These are phyloP conservation scores for Phylloporus sp. DNA, from an alignment of 768 basidiomycete genomes.

Conservation along the genomic window DNA sequence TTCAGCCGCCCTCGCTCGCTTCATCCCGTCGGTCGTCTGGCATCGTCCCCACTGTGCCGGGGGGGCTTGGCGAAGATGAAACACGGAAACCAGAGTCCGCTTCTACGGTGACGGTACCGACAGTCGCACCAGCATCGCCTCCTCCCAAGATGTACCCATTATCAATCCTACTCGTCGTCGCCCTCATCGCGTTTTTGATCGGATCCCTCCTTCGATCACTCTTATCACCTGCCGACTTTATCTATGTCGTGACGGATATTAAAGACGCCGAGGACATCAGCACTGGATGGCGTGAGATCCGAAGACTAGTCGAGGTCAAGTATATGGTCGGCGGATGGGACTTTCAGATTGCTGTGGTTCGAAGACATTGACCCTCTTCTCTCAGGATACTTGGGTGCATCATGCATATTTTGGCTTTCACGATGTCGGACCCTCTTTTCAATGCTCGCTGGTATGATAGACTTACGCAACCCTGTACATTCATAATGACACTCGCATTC, in stretches of 20 bases:
- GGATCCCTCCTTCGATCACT: constrained; percentile 88
- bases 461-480: neutral
- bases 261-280: constrained; percentile 49
- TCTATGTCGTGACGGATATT: constrained; percentile 66
- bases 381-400: neutral
- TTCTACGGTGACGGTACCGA: neutral
- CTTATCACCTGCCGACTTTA: constrained; percentile 87
- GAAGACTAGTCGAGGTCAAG: constrained; percentile 76
- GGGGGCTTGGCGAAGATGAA: constrained; percentile 28
- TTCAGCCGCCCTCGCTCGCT: constrained; percentile 17
- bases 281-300: constrained; percentile 80
- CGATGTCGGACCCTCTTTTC: neutral
- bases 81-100: neutral
- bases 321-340: constrained; percentile 84
- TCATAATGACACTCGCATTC: neutral
- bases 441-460: neutral
- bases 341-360: constrained; percentile 80
- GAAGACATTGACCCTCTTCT: constrained; percentile 47
- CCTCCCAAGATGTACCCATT: constrained; percentile 34
- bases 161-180: constrained; percentile 67
- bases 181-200: constrained; percentile 84
- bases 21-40: constrained; percentile 25
- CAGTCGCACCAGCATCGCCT: constrained; percentile 2
- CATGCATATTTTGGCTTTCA: neutral
- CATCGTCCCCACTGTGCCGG: constrained; percentile 33